These are phyloP conservation scores for Fusarium hainanense DNA, from an alignment of 2,329 filamentous ascomycete genomes.

Conservation along the genomic window DNA sequence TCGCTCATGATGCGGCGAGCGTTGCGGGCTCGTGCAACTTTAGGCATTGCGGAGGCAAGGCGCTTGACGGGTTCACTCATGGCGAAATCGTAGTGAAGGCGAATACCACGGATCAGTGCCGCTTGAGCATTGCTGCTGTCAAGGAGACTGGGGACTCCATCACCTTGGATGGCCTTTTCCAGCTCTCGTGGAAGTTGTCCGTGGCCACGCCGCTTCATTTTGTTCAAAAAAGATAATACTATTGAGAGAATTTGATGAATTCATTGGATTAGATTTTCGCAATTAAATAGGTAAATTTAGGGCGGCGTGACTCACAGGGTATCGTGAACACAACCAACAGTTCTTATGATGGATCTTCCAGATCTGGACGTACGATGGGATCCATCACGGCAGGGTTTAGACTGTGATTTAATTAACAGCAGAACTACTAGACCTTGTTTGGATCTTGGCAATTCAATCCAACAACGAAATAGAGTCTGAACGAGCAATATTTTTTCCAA, in stretches of 20 bases:
- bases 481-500: background rate
- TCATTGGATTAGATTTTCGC: background rate
- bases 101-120: background rate
- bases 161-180: background rate
- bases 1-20: constrained; percentile 26
- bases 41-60: background rate
- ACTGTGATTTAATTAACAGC: background rate
- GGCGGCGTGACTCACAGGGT: background rate
- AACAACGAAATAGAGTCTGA: accelerated
- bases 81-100: constrained; percentile 5
- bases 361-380: background rate
- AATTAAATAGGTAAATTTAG: background rate
- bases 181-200: background rate
- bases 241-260: background rate
- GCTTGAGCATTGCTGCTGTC: background rate
- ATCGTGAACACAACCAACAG: background rate
- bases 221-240: background rate
- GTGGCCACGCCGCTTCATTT: background rate
- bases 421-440: background rate
- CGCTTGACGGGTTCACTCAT: background rate
- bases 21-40: constrained; percentile 3
- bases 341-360: background rate
- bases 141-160: background rate
- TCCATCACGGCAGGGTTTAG: background rate
- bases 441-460: background rate